phyloP scores from a whole-genome alignment of 1,284 basidiomycete species.

The Meira miltonrushii region DNA sequence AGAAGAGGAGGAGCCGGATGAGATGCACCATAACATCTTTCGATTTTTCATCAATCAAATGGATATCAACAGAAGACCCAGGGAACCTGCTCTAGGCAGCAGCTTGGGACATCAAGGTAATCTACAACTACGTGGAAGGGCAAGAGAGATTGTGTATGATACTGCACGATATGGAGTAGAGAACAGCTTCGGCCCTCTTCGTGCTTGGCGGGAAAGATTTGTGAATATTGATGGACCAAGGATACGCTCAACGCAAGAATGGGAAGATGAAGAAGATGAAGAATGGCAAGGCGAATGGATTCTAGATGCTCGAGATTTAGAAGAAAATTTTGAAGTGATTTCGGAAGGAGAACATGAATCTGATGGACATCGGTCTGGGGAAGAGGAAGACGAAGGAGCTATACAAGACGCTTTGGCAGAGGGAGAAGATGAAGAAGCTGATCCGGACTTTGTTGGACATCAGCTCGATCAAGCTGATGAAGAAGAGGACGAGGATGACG shows the following conservation, averaged over 20 bases:
- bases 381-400: background rate
- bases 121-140: background rate
- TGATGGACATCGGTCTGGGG: background rate
- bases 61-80: background rate
- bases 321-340: too few species aligned
- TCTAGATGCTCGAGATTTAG: too few species aligned
- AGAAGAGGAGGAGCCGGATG: background rate
- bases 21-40: background rate
- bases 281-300: background rate
- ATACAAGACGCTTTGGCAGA: background rate
- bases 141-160: slow-evolving; percentile 5
- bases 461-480: background rate
- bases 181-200: slow-evolving; percentile 2
- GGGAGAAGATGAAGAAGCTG: background rate
- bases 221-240: background rate
- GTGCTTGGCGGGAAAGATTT: slow-evolving; percentile 6
- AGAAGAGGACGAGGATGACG: background rate
- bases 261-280: slow-evolving; percentile 1
- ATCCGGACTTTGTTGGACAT: background rate
- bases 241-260: background rate
- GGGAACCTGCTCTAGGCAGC: slow-evolving; percentile 1
- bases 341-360: too few species aligned
- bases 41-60: background rate
- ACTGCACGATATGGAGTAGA: slow-evolving; percentile 6
- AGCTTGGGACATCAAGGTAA: background rate